Evolutionary conservation across 139 green algal genomes (phyloP).

Genomic region (Pleodorina starrii): DNA sequence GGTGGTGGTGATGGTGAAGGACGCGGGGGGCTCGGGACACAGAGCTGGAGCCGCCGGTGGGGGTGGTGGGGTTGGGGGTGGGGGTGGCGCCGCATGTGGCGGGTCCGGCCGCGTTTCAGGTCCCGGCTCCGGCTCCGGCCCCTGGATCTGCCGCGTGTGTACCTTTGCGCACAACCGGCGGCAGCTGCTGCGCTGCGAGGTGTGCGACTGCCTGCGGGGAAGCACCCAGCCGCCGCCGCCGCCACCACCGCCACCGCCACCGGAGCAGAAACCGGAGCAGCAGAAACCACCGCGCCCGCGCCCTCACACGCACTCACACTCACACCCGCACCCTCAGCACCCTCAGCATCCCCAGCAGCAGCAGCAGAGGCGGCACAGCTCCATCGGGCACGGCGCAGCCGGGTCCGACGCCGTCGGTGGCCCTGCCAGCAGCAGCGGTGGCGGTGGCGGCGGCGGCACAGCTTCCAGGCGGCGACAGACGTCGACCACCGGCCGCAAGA

Average conservation of each 20-base stretch:
- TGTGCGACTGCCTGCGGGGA: conserved; percentile 34
- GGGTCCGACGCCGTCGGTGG: background rate
- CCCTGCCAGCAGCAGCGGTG: background rate
- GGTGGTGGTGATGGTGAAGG: no score
- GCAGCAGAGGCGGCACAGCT: no score
- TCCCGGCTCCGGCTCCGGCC: no score
- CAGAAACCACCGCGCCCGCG: background rate
- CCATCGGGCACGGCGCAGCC: no score
- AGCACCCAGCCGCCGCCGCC: background rate
- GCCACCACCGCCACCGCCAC: no score
- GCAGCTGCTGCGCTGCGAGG: conserved; percentile 37
- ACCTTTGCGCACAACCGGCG: conserved; percentile 20
- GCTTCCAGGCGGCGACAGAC: no score
- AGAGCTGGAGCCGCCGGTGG: no score
- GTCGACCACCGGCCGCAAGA: no score
- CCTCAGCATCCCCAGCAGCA: background rate
- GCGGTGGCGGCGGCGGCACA: background rate
- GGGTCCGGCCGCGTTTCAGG: no score
- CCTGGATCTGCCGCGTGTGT: conserved; percentile 34
- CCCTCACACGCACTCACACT: background rate
- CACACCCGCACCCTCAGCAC: background rate
- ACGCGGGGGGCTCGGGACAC: no score
- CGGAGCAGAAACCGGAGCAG: background rate
- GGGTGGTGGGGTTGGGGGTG: no score
- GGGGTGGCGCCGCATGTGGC: no score